Percentiles rank a stretch among this genome's conserved stretches.
Evolutionary conservation across 2,329 filamentous ascomycete genomes (phyloP).

Genomic region (Raffaelea deltoideospora): DNA sequence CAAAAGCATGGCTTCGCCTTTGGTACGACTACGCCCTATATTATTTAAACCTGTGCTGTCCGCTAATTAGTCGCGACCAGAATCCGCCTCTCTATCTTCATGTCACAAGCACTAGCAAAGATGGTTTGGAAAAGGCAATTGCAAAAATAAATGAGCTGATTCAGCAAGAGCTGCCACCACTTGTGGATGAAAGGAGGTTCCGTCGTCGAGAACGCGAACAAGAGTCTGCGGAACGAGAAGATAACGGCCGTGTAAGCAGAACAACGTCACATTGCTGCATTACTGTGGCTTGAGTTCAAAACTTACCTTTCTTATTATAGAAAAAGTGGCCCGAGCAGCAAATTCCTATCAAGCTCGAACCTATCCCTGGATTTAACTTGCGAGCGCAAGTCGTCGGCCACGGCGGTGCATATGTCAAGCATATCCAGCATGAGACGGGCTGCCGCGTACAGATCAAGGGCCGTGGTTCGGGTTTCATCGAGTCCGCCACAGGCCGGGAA

Average conservation of each 20-base stretch:
- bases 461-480: conserved; percentile 84
- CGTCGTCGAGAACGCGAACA: conserved; percentile 56
- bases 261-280: too few species aligned
- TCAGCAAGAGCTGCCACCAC: conserved; percentile 85
- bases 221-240: conserved; percentile 60
- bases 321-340: conserved; percentile 98
- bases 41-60: neutral
- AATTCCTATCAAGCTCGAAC: conserved; percentile 80
- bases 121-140: conserved; percentile 80
- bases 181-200: conserved; percentile 90
- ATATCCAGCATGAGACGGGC: conserved; percentile 88
- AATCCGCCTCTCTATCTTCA: conserved; percentile 90
- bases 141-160: conserved; percentile 86
- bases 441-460: conserved; percentile 98
- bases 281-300: too few species aligned
- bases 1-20: conserved; percentile 88
- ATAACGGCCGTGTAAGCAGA: conserved; percentile 61
- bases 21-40: conserved; percentile 43
- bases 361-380: conserved; percentile 86
- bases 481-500: conserved; percentile 73
- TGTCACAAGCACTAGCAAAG: conserved; percentile 81
- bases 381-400: conserved; percentile 92
- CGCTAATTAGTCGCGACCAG: conserved; percentile 28
- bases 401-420: conserved; percentile 90
- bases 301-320: conserved; percentile 18